A percentile compares a stretch with the other conserved stretches of the same genome.
Evolutionary conservation across 78 protist genomes (phyloP).

Genomic region (Dictyostelium citrinum): DNA sequence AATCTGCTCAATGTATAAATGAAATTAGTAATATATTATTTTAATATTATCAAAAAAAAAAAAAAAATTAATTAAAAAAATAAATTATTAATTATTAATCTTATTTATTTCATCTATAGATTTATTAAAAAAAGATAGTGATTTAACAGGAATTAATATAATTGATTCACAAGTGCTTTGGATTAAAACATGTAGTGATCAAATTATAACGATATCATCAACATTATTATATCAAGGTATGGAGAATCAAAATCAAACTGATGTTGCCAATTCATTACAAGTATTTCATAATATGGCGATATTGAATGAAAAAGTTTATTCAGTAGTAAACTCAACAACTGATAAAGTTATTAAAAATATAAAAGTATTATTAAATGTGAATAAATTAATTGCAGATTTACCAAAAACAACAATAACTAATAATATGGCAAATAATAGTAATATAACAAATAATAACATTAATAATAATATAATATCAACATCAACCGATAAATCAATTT

Average conservation of each 20-base stretch:
- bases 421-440: neutral
- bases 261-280: slow-evolving; percentile 58
- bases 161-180: slow-evolving; percentile 59
- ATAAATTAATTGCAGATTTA: slow-evolving; percentile 43
- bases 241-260: slow-evolving; percentile 73
- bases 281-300: slow-evolving; percentile 72
- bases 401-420: neutral
- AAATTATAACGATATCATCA: slow-evolving; percentile 32
- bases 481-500: slow-evolving; percentile 11
- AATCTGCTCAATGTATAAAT: slow-evolving; percentile 76
- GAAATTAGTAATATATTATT: slow-evolving; percentile 22
- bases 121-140: slow-evolving; percentile 20
- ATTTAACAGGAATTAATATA: slow-evolving; percentile 53
- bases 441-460: neutral
- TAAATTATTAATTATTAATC: neutral
- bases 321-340: neutral
- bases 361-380: slow-evolving; percentile 45
- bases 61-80: neutral
- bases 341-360: slow-evolving; percentile 34
- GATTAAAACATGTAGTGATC: slow-evolving; percentile 64
- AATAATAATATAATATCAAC: neutral
- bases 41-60: neutral
- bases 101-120: neutral
- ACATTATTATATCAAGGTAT: slow-evolving; percentile 53
- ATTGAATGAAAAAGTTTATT: slow-evolving; percentile 23